Percentiles rank a stretch among this genome's conserved stretches.
Conservation (phyloP, 257 asterid species). For the Plantago ovata region DNA sequence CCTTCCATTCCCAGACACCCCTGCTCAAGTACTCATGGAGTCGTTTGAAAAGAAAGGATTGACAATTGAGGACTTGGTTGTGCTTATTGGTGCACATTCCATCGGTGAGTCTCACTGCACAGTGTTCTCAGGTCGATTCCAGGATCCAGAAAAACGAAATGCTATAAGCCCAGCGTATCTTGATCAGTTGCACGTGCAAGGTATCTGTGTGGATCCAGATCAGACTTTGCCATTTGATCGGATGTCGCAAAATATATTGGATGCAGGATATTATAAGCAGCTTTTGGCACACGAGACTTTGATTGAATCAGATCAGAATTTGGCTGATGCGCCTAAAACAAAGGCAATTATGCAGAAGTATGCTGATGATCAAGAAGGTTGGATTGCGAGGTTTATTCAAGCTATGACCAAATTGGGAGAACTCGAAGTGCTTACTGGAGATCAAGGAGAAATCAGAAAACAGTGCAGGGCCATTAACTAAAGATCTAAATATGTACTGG, state of each 20-base stretch:
- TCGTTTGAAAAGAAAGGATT: conserved; percentile 44
- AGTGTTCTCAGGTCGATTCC: conserved; percentile 28
- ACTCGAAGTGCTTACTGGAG: conserved; percentile 46
- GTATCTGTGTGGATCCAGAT: conserved; percentile 27
- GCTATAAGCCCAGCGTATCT: conserved; percentile 36
- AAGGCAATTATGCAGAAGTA: conserved; percentile 27
- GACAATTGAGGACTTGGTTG: conserved; percentile 42
- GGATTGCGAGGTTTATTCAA: conserved; percentile 37
- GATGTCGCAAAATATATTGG: conserved; percentile 49
- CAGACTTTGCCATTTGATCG: conserved; percentile 45
- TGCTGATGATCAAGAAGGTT: conserved; percentile 41
- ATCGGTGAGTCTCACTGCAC: conserved; percentile 54
- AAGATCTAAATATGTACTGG: neutral
- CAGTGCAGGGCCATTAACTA: conserved; percentile 50
- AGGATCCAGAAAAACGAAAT: conserved; percentile 21
- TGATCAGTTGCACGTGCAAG: conserved; percentile 29
- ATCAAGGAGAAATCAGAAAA: conserved; percentile 56
- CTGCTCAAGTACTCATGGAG: conserved; percentile 20
- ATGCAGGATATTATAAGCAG: conserved; percentile 45
- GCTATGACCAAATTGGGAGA: conserved; percentile 35
- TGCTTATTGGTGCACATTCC: conserved; percentile 61
- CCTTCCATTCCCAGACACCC: conserved; percentile 33
- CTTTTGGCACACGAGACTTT: conserved; percentile 37
- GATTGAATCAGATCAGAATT: conserved; percentile 50
- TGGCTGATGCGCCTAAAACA: conserved; percentile 34